Conservation (phyloP, 495 filamentous ascomycete genomes). For the Trichoderma parareesei region DNA sequence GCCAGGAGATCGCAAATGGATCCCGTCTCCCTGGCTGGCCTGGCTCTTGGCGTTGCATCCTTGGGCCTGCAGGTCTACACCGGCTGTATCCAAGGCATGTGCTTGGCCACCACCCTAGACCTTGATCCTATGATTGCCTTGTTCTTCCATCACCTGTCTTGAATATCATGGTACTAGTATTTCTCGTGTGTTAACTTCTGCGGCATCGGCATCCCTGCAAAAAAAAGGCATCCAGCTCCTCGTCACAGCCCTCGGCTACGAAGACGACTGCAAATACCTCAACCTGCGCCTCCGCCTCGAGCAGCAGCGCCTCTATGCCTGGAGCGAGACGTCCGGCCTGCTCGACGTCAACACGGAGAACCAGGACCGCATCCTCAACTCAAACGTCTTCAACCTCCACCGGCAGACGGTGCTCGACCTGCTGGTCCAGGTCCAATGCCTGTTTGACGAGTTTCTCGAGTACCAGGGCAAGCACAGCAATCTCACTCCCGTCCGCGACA, state of each 20-base stretch:
- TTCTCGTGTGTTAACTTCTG: neutral
- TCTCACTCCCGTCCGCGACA: constrained; percentile 24
- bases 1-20: constrained; percentile 22
- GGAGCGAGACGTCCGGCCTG: constrained; percentile 38
- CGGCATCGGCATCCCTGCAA: neutral
- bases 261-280: constrained; percentile 35
- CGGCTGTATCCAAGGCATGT: constrained; percentile 29
- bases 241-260: constrained; percentile 33
- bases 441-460: constrained; percentile 38
- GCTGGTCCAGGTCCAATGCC: constrained; percentile 34
- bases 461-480: constrained; percentile 27
- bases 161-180: too few relatives aligned
- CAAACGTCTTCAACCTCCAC: constrained; percentile 36
- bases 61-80: constrained; percentile 35
- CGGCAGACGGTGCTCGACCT: constrained; percentile 35
- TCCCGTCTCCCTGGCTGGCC: constrained; percentile 30
- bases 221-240: constrained; percentile 31
- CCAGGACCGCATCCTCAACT: constrained; percentile 27
- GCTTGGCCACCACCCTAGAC: neutral
- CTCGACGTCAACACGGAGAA: constrained; percentile 29
- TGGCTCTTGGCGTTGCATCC: constrained; percentile 33
- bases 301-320: constrained; percentile 39
- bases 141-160: too few relatives aligned
- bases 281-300: constrained; percentile 37
- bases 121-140: too few relatives aligned